Base-by-base conservation (phyloP, 805 yeast species). In the Suhomyces faveliae region DNA sequence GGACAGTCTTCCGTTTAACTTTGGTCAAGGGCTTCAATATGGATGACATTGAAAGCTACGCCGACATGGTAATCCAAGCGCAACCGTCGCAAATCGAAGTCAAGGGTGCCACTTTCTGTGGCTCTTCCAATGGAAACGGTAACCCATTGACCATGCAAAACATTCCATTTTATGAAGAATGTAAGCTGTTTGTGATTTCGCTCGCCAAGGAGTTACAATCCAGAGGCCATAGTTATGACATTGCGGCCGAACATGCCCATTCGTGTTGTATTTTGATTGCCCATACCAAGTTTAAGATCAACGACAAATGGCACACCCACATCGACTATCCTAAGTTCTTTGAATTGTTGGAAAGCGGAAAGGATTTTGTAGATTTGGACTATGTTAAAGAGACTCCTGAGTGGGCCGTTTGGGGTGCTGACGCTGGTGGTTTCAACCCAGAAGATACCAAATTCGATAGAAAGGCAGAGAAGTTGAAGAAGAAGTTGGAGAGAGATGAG, bases 191-290 rank as follows among this genome's bases (percentile, higher is more conserved):
- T 64, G 97, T 89, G 4, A 74, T 73, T 42, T 74, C 71, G 8
- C 77, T 90, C 53, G 79, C 80, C 39, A 69, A 70, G 10, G 89
- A 84, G 56, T 74, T 90, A 49, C 73, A 79, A 45, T 65, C 73
- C 10, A 78, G 95, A 56, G 90, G 90, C 0, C 72, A 85, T 24
- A 76, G 75, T 22, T 90, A 91, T 60, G 96, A 83, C 41, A 73
- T 90, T 49, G 96, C 97, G 9, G 96, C 97, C 0, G 97, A 91
- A 65, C 97, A 90, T 64, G 96, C 96, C 0, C 97, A 90, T 63
- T 86, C 96, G 2, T 91, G 96, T 68, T 91, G 97, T 71, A 85
- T 91, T 15, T 73, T 90, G 54, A 80, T 91, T 57, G 97, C 96
- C 0, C 85, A 85, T 54, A 74, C 73, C 35, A 81, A 83, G 58